These are phyloP conservation scores for Tubosaeta brunneosetosa DNA, from an alignment of 768 basidiomycete species.

Conservation along the genomic window DNA sequence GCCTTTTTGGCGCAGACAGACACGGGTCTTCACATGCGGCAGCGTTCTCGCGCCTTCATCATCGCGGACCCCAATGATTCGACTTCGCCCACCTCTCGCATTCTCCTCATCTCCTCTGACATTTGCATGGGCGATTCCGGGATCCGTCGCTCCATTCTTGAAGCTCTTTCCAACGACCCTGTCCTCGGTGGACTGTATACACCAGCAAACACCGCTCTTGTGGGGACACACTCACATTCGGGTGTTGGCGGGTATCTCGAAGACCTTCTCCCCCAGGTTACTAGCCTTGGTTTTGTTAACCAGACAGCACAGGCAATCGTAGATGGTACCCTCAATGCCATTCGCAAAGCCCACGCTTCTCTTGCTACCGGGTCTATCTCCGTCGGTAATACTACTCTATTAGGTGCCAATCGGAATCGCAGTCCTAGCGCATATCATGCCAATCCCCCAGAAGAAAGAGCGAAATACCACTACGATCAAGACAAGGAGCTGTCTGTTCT, in stretches of 20 bases:
- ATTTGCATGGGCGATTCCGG: constrained; percentile 82
- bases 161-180: constrained; percentile 42
- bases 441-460: constrained; percentile 68
- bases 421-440: constrained; percentile 73
- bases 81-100: constrained; percentile 45
- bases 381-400: constrained; percentile 64
- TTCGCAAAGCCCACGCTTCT: constrained; percentile 60
- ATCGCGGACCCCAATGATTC: constrained; percentile 43
- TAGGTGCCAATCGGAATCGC: constrained; percentile 68
- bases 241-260: constrained; percentile 79
- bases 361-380: constrained; percentile 56
- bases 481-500: constrained; percentile 72
- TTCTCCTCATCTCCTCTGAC: constrained; percentile 79
- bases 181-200: constrained; percentile 63
- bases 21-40: constrained; percentile 74
- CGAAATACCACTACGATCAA: constrained; percentile 61
- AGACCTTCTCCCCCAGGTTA: constrained; percentile 73
- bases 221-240: constrained; percentile 69
- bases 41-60: constrained; percentile 73
- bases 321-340: constrained; percentile 62
- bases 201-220: constrained; percentile 68
- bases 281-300: constrained; percentile 67
- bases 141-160: constrained; percentile 63
- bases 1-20: constrained; percentile 61
- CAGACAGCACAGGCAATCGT: constrained; percentile 72